Conservation (phyloP, 2,329 filamentous ascomycete genomes). For the Cryphonectria nitschkei region DNA sequence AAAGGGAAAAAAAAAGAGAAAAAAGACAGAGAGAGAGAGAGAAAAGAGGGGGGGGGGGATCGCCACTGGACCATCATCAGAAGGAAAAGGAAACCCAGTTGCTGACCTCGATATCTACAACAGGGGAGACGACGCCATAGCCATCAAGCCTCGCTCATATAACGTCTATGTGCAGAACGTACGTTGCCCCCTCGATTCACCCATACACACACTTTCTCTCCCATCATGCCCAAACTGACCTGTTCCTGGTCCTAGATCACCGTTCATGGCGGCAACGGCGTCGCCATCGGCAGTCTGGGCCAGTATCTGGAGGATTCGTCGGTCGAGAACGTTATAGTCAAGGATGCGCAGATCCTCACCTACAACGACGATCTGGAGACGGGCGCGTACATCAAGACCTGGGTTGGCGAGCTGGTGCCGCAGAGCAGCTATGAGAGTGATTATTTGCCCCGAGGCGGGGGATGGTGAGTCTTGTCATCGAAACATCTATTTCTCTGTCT, state of each 20-base stretch:
- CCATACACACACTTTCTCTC: too few relatives aligned
- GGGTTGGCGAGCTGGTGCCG: slow-evolving; percentile 51
- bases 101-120: neutral
- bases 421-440: slow-evolving; percentile 54
- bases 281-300: slow-evolving; percentile 58
- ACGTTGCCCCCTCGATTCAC: neutral
- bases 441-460: slow-evolving; percentile 52
- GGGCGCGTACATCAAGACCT: slow-evolving; percentile 60
- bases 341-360: slow-evolving; percentile 49
- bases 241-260: slow-evolving; percentile 35
- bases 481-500: neutral
- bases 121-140: slow-evolving; percentile 58
- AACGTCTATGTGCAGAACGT: slow-evolving; percentile 53
- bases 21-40: neutral
- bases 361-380: slow-evolving; percentile 53
- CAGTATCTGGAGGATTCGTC: slow-evolving; percentile 59
- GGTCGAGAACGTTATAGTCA: slow-evolving; percentile 53
- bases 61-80: neutral
- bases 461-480: slow-evolving; percentile 37
- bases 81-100: neutral
- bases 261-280: slow-evolving; percentile 57
- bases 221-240: slow-evolving; percentile 2
- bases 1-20: neutral
- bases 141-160: slow-evolving; percentile 59
- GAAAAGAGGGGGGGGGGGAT: neutral